Evolutionary conservation across 192 early-diverging fungal species (phyloP).

Genomic region (Backusella westeae): DNA sequence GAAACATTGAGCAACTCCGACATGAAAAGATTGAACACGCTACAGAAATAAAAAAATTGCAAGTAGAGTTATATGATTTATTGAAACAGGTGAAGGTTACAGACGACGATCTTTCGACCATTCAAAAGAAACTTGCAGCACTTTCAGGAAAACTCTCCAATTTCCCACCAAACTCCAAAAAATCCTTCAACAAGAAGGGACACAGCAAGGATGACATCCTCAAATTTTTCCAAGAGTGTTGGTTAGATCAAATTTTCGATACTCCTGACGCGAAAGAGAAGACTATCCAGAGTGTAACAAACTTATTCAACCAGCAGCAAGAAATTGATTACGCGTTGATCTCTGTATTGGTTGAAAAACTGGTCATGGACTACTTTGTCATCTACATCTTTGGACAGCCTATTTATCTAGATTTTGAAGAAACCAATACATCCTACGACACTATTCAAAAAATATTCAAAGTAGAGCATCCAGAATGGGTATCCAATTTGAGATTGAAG

Average conservation of each 20-base stretch:
- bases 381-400: not conserved
- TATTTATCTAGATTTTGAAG: not conserved
- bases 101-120: slow-evolving; percentile 12
- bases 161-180: slow-evolving; percentile 9
- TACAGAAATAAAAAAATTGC: not conserved
- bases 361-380: not conserved
- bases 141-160: slow-evolving; percentile 11
- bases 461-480: not conserved
- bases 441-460: not conserved
- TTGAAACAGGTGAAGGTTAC: not conserved
- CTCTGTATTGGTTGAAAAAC: slow-evolving; percentile 2
- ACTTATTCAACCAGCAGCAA: not conserved
- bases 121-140: not conserved
- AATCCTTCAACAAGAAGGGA: not conserved
- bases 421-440: not conserved
- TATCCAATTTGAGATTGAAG: not conserved
- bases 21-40: not conserved
- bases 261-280: not conserved
- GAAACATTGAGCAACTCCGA: not conserved
- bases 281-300: not conserved
- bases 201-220: not conserved
- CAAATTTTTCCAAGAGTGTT: not conserved
- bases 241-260: not conserved
- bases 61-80: not conserved
- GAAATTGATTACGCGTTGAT: slow-evolving; percentile 1